These are phyloP conservation scores for Sporothrix humicola DNA, from an alignment of 2,329 filamentous ascomycete genomes.

Conservation along the genomic window DNA sequence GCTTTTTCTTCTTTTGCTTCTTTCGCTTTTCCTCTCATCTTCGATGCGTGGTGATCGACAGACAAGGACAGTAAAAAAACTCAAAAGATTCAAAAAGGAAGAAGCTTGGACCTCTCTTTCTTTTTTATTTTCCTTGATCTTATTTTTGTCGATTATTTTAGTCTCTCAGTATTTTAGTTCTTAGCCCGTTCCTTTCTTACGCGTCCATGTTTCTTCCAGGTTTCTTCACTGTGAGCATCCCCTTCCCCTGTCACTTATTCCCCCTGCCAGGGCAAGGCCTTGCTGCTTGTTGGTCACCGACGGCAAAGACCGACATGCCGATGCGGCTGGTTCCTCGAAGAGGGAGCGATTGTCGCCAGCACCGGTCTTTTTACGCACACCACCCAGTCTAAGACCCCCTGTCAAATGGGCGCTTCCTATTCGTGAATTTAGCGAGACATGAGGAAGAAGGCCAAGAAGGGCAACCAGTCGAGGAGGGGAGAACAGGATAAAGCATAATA, in stretches of 20 bases:
- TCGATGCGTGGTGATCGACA: slow-evolving; percentile 1
- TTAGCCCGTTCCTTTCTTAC: neutral
- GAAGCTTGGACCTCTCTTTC: slow-evolving; percentile 6
- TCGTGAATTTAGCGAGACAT: slow-evolving; percentile 24
- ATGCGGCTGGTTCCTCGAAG: slow-evolving; percentile 33
- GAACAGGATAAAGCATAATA: neutral
- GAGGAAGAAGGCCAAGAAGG: neutral
- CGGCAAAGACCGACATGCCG: slow-evolving; percentile 30
- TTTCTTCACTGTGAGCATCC: neutral
- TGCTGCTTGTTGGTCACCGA: slow-evolving; percentile 21
- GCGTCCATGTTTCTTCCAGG: neutral
- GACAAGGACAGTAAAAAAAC: neutral
- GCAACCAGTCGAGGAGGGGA: neutral
- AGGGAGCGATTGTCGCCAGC: slow-evolving; percentile 26
- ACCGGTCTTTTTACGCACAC: neutral
- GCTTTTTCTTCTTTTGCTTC: neutral
- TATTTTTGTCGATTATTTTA: slow-evolving; percentile 2
- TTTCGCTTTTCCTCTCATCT: neutral
- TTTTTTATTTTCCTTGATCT: neutral
- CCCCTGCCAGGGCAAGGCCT: slow-evolving; percentile 13
- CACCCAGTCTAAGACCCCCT: neutral
- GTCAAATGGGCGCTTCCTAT: slow-evolving; percentile 4
- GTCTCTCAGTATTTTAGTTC: neutral
- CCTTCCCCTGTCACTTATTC: neutral
- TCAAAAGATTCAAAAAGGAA: neutral